Evolutionary conservation across 768 basidiomycete species (phyloP).

Genomic region (Leccinum subgranulosum): DNA sequence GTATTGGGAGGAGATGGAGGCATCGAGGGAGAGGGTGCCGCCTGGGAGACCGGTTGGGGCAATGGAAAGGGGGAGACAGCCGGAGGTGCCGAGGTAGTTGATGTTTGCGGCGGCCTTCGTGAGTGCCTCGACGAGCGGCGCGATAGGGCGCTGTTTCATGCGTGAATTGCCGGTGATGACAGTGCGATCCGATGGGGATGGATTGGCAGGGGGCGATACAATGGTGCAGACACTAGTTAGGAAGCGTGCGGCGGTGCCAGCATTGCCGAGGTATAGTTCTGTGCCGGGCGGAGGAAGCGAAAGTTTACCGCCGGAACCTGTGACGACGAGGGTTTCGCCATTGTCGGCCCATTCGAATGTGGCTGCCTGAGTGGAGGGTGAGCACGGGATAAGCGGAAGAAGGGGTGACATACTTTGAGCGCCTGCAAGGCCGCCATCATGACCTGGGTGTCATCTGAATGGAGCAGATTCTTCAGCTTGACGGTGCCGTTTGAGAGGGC

Average conservation of each 20-base stretch:
- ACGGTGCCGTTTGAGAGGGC: slow-evolving; percentile 57
- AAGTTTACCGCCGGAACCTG: slow-evolving; percentile 80
- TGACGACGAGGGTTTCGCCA: slow-evolving; percentile 91
- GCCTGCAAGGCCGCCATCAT: slow-evolving; percentile 96
- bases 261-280: slow-evolving; percentile 94
- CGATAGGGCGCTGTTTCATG: slow-evolving; percentile 98
- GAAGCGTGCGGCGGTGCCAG: slow-evolving; percentile 97
- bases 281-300: slow-evolving; percentile 75
- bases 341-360: slow-evolving; percentile 93
- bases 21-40: slow-evolving; percentile 80
- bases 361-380: slow-evolving; percentile 61
- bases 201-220: slow-evolving; percentile 47
- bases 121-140: slow-evolving; percentile 90
- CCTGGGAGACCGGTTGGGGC: slow-evolving; percentile 81
- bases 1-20: slow-evolving; percentile 96
- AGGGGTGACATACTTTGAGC: slow-evolving; percentile 56
- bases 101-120: slow-evolving; percentile 76
- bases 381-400: neutral
- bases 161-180: slow-evolving; percentile 95
- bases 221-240: slow-evolving; percentile 94
- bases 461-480: slow-evolving; percentile 16
- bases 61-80: slow-evolving; percentile 88
- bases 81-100: slow-evolving; percentile 71
- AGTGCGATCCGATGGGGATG: slow-evolving; percentile 48
- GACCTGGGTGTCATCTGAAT: slow-evolving; percentile 94